Conservation (phyloP, 1,284 basidiomycete species). For the Ceratobasidium sp. region DNA sequence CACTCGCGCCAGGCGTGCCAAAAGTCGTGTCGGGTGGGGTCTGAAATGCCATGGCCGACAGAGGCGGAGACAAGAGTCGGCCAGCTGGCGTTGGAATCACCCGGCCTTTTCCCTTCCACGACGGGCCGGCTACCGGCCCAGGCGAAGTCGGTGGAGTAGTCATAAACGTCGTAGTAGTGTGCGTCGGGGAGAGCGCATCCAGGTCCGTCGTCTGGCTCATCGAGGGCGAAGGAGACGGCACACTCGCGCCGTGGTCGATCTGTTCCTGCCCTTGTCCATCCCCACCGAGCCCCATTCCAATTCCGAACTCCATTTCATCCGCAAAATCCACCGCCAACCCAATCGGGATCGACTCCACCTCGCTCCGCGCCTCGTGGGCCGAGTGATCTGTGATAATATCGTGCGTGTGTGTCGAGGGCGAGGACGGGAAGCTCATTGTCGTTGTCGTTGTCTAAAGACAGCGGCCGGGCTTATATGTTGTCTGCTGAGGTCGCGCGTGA, state of each 20-base stretch:
- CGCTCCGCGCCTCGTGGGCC: conserved; percentile 1
- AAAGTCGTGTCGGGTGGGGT: conserved; percentile 16
- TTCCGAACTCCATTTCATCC: conserved; percentile 19
- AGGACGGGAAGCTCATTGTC: conserved; percentile 2
- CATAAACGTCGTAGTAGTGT: background rate
- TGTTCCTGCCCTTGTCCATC: no score
- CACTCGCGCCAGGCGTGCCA: background rate
- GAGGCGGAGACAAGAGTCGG: background rate
- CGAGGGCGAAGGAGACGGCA: background rate
- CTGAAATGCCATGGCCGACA: background rate
- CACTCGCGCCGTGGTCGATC: background rate
- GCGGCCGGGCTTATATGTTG: background rate
- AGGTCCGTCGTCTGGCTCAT: background rate
- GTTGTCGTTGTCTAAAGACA: background rate
- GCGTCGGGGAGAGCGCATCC: background rate
- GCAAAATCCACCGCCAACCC: conserved; percentile 22
- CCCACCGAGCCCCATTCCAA: background rate
- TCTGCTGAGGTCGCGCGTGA: background rate
- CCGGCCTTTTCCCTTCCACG: conserved; percentile 3
- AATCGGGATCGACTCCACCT: conserved; percentile 25
- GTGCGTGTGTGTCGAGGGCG: background rate
- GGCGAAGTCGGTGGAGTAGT: conserved; percentile 6
- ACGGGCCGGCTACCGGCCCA: background rate
- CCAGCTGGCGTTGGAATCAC: conserved; percentile 9
- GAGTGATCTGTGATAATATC: background rate